Base-by-base conservation (phyloP, 2,329 filamentous ascomycete species). In the Alternaria brassicicola region DNA sequence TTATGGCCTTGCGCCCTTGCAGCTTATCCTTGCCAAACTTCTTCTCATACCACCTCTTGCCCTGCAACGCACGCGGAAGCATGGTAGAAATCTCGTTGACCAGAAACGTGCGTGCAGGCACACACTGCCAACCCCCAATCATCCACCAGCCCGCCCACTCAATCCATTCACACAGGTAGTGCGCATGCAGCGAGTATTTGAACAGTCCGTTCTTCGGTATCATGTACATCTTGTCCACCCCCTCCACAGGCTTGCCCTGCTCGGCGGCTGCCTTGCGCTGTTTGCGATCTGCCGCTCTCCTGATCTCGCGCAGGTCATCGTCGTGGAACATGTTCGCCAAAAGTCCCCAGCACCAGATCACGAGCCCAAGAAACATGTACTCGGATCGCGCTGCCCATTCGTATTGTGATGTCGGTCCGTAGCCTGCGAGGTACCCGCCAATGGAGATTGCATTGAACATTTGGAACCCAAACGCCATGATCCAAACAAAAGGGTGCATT, bases 81-180 rank as follows among this genome's bases (percentile, higher is more conserved):
- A 98, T 99, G 8, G 90, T 89, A n/a, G 88, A 79, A 49, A 99
- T 80, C 79, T 97, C 93, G 75, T 97, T 98, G 46, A 96, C 64
- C 42, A 97, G 70, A 73, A 98, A 98, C 49, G 85, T 85, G 70
- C 93, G 82, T 23, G 92, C 94, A 0, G 95, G 94, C 46, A 86
- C 80, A 72, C 89, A 92, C 4, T 80, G 78, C 79, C 82, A 85
- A 0, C 85, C 84, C 1, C 88, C 85, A 66, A 90, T 85, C 76
- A 97, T 85, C 82, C 89, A 93, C 76, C 93, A 99, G 0, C 95
- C 95, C 3, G 85, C 77, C 95, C 95, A 99, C 82, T 99, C 95
- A 52, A 97, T 76, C 95, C 95, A 99, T 80, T 99, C 95, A 73
- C 89, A 90, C n/a, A 96, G 83, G 77, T 97, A 99, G 76, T 99